Conservation (phyloP, 768 basidiomycete species). For the Russula olivacea region DNA sequence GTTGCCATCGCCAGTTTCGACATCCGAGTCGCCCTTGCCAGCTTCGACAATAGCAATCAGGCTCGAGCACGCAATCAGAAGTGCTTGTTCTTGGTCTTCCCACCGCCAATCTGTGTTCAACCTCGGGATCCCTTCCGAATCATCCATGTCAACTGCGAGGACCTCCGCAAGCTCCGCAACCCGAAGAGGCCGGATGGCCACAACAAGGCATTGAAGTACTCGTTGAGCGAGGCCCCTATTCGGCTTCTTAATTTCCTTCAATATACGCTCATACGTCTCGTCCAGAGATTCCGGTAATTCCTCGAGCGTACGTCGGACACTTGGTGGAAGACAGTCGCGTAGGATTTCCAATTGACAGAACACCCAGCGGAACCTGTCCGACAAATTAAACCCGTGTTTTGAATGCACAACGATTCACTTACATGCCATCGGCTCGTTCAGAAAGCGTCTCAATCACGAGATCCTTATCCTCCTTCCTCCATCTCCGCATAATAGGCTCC, state of each 20-base stretch:
- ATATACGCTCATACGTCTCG: neutral
- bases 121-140: neutral
- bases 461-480: neutral
- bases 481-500: neutral
- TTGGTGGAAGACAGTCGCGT: neutral
- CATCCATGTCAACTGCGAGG: neutral
- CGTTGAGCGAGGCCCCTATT: neutral
- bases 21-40: too few relatives aligned
- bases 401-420: neutral
- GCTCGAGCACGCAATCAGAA: neutral
- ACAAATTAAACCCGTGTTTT: neutral
- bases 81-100: neutral
- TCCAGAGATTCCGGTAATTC: neutral
- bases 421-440: neutral
- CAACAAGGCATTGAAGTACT: conserved; percentile 1
- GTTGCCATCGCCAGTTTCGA: too few relatives aligned
- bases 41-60: neutral
- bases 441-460: neutral
- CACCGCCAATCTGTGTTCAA: neutral
- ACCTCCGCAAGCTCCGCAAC: neutral
- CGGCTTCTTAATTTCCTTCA: neutral
- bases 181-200: neutral
- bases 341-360: neutral
- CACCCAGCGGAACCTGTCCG: neutral
- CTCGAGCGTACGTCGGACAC: neutral